A percentile compares a stretch with the other conserved stretches of the same genome.
These are phyloP conservation scores for Fusarium humuli DNA, from an alignment of 2,329 filamentous ascomycete species.

Conservation along the genomic window DNA sequence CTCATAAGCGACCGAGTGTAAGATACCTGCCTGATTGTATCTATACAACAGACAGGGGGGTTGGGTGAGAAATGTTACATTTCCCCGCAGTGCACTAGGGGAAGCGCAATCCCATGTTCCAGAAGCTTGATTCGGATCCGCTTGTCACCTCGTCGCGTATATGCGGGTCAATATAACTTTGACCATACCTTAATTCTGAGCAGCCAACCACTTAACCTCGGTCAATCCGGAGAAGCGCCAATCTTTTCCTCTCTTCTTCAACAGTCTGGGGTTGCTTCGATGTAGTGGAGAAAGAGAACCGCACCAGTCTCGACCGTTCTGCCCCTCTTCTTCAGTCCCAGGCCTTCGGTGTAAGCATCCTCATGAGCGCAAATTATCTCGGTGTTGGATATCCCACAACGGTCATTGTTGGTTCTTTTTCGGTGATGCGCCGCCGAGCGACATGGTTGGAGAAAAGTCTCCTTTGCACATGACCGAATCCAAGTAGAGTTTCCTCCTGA, in stretches of 20 bases:
- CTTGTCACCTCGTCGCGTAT: conserved; percentile 13
- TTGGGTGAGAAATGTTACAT: conserved; percentile 16
- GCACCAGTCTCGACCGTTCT: conserved; percentile 25
- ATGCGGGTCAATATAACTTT: conserved; percentile 23
- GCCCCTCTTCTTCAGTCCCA: conserved; percentile 4
- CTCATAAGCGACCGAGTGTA: conserved; percentile 8
- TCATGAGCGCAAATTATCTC: conserved; percentile 20
- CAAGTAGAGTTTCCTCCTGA: background rate
- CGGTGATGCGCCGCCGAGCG: conserved; percentile 37
- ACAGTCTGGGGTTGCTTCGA: conserved; percentile 17
- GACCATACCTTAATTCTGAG: conserved; percentile 29
- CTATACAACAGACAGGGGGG: background rate
- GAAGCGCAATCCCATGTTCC: conserved; percentile 21
- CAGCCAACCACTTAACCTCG: conserved; percentile 25
- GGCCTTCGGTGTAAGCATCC: conserved; percentile 30
- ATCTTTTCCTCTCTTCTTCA: conserved; percentile 12
- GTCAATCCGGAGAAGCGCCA: conserved; percentile 19
- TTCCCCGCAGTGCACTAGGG: conserved; percentile 25
- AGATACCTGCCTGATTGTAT: background rate
- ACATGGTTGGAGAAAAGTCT: conserved; percentile 4
- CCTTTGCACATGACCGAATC: conserved; percentile 22
- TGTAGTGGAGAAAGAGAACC: conserved; percentile 13
- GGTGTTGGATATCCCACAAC: conserved; percentile 11
- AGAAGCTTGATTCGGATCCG: conserved; percentile 26
- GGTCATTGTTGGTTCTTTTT: background rate